Percentiles rank a stretch among this genome's conserved stretches.
These are phyloP conservation scores for Heimioporus sp. DNA, from an alignment of 768 basidiomycete species.

Conservation along the genomic window DNA sequence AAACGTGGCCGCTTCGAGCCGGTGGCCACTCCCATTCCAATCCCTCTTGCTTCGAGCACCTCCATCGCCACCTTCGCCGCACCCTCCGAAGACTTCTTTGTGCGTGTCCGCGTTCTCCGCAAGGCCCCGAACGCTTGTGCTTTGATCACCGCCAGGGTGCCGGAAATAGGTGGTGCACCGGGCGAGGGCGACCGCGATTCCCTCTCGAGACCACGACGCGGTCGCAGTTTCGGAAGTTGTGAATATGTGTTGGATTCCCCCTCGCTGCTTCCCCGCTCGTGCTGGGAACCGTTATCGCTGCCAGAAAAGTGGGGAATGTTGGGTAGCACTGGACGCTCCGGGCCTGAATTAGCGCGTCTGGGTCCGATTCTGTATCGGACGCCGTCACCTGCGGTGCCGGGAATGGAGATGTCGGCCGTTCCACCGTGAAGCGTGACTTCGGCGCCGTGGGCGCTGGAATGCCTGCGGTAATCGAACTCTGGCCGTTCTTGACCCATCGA, in stretches of 20 bases:
- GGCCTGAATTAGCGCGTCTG: conserved; percentile 46
- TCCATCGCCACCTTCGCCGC: conserved; percentile 75
- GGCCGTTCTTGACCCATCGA: conserved; percentile 51
- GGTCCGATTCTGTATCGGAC: conserved; percentile 58
- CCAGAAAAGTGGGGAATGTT: conserved; percentile 46
- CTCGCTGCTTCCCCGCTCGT: conserved; percentile 55
- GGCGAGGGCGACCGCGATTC: conserved; percentile 49
- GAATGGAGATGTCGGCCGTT: conserved; percentile 65
- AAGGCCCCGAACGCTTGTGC: conserved; percentile 86
- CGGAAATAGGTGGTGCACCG: conserved; percentile 53
- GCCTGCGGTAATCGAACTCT: conserved; percentile 67
- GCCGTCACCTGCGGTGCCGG: conserved; percentile 49
- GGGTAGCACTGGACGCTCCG: conserved; percentile 49
- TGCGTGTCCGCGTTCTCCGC: conserved; percentile 71
- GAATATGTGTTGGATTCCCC: conserved; percentile 48
- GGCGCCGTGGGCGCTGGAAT: conserved; percentile 48
- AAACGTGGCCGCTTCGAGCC: conserved; percentile 44
- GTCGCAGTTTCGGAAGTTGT: conserved; percentile 41
- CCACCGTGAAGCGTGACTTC: conserved; percentile 74
- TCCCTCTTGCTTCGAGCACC: conserved; percentile 78
- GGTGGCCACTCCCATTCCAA: conserved; percentile 47
- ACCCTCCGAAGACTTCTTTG: conserved; percentile 69
- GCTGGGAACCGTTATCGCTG: conserved; percentile 50
- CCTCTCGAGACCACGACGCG: conserved; percentile 48
- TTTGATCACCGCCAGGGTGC: conserved; percentile 87